phyloP scores from a whole-genome alignment of 306 rosid species.

The Acmispon strigosus region DNA sequence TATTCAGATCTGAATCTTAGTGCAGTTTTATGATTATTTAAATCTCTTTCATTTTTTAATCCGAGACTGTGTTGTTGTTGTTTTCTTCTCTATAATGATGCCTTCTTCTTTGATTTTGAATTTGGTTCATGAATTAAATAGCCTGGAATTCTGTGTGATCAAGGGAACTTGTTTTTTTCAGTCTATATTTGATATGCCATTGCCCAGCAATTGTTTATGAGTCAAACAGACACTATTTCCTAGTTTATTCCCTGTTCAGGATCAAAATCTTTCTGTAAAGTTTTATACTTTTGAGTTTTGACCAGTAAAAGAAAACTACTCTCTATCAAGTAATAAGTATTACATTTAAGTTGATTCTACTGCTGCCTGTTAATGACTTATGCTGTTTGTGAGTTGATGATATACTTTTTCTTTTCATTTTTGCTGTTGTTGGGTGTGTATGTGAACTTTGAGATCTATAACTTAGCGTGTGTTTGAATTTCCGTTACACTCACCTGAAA shows the following conservation, averaged over 20 bases:
- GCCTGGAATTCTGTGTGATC: background rate
- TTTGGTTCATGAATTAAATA: background rate
- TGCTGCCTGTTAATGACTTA: background rate
- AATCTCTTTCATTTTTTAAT: background rate
- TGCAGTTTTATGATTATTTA: conserved; percentile 20
- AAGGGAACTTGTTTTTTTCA: background rate
- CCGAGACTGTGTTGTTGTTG: background rate
- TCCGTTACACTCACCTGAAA: too few relatives aligned
- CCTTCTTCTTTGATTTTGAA: background rate
- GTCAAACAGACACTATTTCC: conserved; percentile 5
- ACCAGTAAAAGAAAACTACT: background rate
- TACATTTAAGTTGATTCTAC: background rate
- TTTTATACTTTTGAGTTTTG: background rate
- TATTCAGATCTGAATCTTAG: conserved; percentile 61
- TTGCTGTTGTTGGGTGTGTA: background rate
- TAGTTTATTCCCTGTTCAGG: background rate
- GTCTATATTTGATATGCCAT: background rate
- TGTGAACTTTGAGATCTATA: conserved; percentile 8
- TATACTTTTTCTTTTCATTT: background rate
- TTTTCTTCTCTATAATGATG: background rate
- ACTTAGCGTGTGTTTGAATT: background rate
- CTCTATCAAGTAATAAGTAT: background rate
- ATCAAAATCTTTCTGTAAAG: conserved; percentile 2
- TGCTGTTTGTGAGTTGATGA: background rate
- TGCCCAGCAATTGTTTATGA: background rate